Evolutionary conservation across 208 protist species (phyloP).

Genomic region (Entamoeba histolytica): DNA sequence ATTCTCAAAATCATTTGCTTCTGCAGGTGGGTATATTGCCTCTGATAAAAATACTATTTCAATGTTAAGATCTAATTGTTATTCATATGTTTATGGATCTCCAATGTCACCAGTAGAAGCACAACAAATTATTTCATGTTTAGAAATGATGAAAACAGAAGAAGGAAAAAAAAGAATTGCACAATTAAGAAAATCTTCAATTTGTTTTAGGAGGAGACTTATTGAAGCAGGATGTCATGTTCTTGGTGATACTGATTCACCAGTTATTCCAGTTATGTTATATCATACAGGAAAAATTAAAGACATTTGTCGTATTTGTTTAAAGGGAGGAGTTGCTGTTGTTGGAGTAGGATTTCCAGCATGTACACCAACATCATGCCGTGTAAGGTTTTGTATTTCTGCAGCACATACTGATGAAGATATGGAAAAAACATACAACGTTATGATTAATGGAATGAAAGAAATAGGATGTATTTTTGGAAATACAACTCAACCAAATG

Average conservation of each 20-base stretch:
- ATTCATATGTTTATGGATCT: slow-evolving; percentile 46
- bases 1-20: slow-evolving; percentile 55
- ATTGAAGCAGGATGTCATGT: slow-evolving; percentile 41
- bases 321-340: slow-evolving; percentile 61
- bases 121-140: slow-evolving; percentile 57
- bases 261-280: slow-evolving; percentile 75
- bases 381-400: slow-evolving; percentile 59
- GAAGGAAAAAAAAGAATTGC: neutral
- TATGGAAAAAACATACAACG: neutral
- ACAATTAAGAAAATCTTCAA: slow-evolving; percentile 9
- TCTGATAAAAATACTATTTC: slow-evolving; percentile 11
- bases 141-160: slow-evolving; percentile 21
- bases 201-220: slow-evolving; percentile 15
- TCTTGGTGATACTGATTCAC: slow-evolving; percentile 56
- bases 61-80: slow-evolving; percentile 46
- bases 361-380: slow-evolving; percentile 58
- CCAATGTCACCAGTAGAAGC: slow-evolving; percentile 56
- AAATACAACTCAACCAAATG: neutral
- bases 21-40: slow-evolving; percentile 48
- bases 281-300: slow-evolving; percentile 67
- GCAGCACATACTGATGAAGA: slow-evolving; percentile 57
- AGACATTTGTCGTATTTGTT: slow-evolving; percentile 51
- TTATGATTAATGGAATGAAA: neutral
- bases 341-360: slow-evolving; percentile 89
- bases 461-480: neutral